Percentiles rank a stretch among this genome's conserved stretches.
Evolutionary conservation across 2,329 filamentous ascomycete genomes (phyloP).

Genomic region (Amauroascus verrucosus): DNA sequence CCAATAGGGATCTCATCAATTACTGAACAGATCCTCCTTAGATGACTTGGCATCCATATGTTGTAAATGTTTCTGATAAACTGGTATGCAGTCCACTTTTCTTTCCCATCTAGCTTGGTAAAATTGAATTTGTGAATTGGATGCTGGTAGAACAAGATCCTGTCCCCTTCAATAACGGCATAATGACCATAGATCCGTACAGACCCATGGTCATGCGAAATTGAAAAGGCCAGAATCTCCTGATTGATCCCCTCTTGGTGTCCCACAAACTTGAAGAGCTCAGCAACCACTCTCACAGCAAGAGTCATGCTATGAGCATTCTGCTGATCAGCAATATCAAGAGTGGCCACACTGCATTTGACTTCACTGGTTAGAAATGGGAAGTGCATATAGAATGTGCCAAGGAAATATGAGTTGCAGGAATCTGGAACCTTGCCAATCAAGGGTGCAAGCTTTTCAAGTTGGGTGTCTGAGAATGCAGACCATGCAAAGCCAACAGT

Average conservation of each 20-base stretch:
- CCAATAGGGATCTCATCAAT: slow-evolving; percentile 13
- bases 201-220: slow-evolving; percentile 29
- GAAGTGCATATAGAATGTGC: slow-evolving; percentile 38
- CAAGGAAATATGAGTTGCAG: slow-evolving; percentile 37
- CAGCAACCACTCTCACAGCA: slow-evolving; percentile 28
- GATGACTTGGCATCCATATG: slow-evolving; percentile 24
- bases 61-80: slow-evolving; percentile 33
- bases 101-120: slow-evolving; percentile 24
- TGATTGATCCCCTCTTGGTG: slow-evolving; percentile 28
- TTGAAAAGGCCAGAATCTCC: slow-evolving; percentile 38
- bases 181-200: slow-evolving; percentile 38
- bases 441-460: slow-evolving; percentile 34
- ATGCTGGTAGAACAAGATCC: slow-evolving; percentile 34
- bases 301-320: slow-evolving; percentile 24
- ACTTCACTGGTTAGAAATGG: slow-evolving; percentile 43
- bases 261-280: slow-evolving; percentile 30
- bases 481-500: slow-evolving; percentile 33
- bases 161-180: slow-evolving; percentile 26
- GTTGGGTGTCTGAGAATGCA: slow-evolving; percentile 38
- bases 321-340: slow-evolving; percentile 25
- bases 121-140: slow-evolving; percentile 30
- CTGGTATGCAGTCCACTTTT: slow-evolving; percentile 32
- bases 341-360: slow-evolving; percentile 32
- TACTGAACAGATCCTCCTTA: slow-evolving; percentile 11
- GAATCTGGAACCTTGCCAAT: slow-evolving; percentile 18